Evolutionary conservation across 108 stramenopile species (phyloP).

Genomic region (Skeletonema tropicum): DNA sequence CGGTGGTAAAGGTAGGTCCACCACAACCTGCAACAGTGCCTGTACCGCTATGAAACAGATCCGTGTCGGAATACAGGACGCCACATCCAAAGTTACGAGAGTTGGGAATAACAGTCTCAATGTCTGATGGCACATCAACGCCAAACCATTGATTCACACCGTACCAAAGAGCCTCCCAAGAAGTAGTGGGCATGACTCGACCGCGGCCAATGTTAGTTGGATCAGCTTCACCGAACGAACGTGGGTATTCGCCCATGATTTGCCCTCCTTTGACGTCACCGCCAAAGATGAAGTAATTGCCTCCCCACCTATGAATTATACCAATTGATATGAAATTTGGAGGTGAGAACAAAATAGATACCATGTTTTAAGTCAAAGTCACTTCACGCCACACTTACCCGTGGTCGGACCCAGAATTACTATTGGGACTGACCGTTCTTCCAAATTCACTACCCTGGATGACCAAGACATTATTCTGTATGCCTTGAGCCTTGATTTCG

Average conservation of each 20-base stretch:
- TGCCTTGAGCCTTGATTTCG: conserved; percentile 54
- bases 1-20: conserved; percentile 14
- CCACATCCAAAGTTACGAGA: conserved; percentile 33
- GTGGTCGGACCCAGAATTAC: conserved; percentile 27
- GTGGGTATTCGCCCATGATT: conserved; percentile 48
- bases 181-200: conserved; percentile 54
- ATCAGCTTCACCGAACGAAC: conserved; percentile 25
- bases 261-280: conserved; percentile 53
- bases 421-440: conserved; percentile 42
- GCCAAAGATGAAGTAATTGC: conserved; percentile 57
- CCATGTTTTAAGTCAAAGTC: too few species aligned
- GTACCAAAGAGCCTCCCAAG: conserved; percentile 60
- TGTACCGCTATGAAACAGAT: conserved; percentile 26
- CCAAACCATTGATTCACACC: conserved; percentile 64
- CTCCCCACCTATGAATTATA: conserved; percentile 37
- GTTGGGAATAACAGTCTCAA: conserved; percentile 43
- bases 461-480: conserved; percentile 40
- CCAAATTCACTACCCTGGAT: conserved; percentile 54
- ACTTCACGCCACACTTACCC: not conserved
- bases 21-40: conserved; percentile 28
- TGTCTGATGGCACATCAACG: conserved; percentile 23
- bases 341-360: too few species aligned
- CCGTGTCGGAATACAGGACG: conserved; percentile 26
- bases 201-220: conserved; percentile 52
- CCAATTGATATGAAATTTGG: too few species aligned